Evolutionary conservation across 2,329 filamentous ascomycete species (phyloP).

Genomic region (Septoria linicola): DNA sequence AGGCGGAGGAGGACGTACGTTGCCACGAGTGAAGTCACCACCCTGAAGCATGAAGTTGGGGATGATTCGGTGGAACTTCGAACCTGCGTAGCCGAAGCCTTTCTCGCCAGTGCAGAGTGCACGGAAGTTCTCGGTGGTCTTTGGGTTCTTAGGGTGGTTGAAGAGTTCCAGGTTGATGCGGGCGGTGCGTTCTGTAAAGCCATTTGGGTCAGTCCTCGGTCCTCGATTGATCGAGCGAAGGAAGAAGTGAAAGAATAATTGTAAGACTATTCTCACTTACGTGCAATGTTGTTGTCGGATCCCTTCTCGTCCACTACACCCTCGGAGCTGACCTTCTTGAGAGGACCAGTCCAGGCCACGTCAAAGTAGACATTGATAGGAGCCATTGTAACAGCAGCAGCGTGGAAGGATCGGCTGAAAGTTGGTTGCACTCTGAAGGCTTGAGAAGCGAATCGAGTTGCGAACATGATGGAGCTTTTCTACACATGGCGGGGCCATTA

Average conservation of each 20-base stretch:
- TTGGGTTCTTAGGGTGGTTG: conserved; percentile 79
- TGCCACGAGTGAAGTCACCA: conserved; percentile 92
- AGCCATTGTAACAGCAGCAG: conserved; percentile 71
- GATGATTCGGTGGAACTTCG: conserved; percentile 93
- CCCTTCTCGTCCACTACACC: conserved; percentile 51
- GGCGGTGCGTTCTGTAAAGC: conserved; percentile 62
- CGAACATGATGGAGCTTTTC: too few species aligned
- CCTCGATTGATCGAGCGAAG: neutral
- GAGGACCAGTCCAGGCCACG: conserved; percentile 58
- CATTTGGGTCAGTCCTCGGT: neutral
- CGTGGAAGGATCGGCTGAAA: conserved; percentile 56
- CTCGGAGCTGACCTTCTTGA: conserved; percentile 60
- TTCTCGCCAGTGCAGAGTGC: conserved; percentile 94
- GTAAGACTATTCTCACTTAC: neutral
- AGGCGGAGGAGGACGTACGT: conserved; percentile 58
- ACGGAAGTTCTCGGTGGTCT: conserved; percentile 96
- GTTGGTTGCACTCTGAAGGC: conserved; percentile 35
- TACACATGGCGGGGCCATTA: conserved; percentile 6
- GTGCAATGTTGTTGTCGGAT: conserved; percentile 19
- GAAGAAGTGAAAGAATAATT: conserved; percentile 6
- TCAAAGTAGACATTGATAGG: conserved; percentile 63
- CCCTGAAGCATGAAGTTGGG: conserved; percentile 99
- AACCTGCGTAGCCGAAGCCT: conserved; percentile 77
- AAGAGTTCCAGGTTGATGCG: conserved; percentile 89
- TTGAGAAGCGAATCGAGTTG: too few species aligned